A percentile compares a stretch with the other conserved stretches of the same genome.
Conservation (phyloP, 73 alveolate species). For the Durusdinium trenchii region DNA sequence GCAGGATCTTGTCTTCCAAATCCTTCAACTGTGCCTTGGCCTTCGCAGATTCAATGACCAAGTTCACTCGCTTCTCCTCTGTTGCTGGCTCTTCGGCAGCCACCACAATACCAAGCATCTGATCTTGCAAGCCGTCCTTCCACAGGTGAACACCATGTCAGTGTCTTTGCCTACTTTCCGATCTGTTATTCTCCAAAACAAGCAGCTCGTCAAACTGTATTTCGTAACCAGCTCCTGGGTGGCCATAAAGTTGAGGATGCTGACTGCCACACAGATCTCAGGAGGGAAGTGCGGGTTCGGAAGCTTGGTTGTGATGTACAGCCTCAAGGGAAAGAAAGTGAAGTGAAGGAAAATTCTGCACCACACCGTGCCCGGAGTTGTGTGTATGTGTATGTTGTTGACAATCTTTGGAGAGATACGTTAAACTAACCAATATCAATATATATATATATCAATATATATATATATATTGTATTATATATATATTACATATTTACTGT, state of each 20-base stretch:
- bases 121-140: constrained; percentile 98
- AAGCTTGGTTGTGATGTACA: constrained; percentile 99
- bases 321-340: no score
- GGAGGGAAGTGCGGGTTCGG: constrained; percentile 99
- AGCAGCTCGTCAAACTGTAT: not conserved
- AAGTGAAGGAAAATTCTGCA: no score
- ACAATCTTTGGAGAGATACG: no score
- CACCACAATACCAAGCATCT: constrained; percentile 99
- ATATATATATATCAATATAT: no score
- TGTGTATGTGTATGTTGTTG: no score
- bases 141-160: not conserved
- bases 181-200: not conserved
- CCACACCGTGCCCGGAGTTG: no score
- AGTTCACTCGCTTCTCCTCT: constrained; percentile 90
- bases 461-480: no score
- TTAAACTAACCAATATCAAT: no score
- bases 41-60: constrained; percentile 93
- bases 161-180: not conserved
- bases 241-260: constrained; percentile 99
- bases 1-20: constrained; percentile 95
- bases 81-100: constrained; percentile 96
- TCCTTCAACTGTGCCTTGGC: constrained; percentile 85
- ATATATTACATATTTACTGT: no score
- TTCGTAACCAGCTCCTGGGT: constrained; percentile 99
- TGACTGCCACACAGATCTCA: constrained; percentile 99